Base-by-base conservation (phyloP, 805 yeast species). In the Grigorovia jiainica region DNA sequence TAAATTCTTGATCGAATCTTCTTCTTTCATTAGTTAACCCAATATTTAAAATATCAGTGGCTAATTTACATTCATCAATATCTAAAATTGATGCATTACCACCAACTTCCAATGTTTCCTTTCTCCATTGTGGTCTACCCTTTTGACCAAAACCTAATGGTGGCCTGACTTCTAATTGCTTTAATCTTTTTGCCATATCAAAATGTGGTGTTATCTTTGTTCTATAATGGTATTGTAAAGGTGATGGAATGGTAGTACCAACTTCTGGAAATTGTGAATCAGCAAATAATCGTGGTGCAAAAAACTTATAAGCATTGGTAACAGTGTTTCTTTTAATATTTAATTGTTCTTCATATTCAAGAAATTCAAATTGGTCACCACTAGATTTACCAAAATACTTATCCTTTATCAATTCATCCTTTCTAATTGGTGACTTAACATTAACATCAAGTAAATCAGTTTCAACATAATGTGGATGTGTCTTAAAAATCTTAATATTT, bases 191-290 rank as follows among this genome's bases (percentile, higher is more conserved):
- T 19, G 94, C 92, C 31, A 85, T 65, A 54, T 83, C 87, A 63
- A 89, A 92, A 65, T 92, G 98, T 5, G 98, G 98, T 0, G 98
- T 92, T 34, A 92, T 71, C 58, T 92, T 92, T 0, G 98, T 92
- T 58, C 98, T 72, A 63, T 92, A 92, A 30, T 71, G 70, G 58
- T 72, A 83, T 50, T 79, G 72, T 43, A 77, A 64, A 4, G 98
- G 98, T 9, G 95, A 84, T 6, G 79, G 74, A 32, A 81, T 74
- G 0, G 95, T 85, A 1, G 68, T 63, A 2, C 72, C 73, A 29
- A 90, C 67, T 7, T 52, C 66, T 0, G 96, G 96, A 16, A 85
- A 58, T 36, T 65, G 56, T 0, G 63, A 65, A 10, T 58, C 49
- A 2, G 59, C 50, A 1, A 67, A 51, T 40, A 82, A 65, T 2